These are phyloP conservation scores for Umbelopsis sp. DNA, from an alignment of 192 early-diverging fungal genomes.

Conservation along the genomic window DNA sequence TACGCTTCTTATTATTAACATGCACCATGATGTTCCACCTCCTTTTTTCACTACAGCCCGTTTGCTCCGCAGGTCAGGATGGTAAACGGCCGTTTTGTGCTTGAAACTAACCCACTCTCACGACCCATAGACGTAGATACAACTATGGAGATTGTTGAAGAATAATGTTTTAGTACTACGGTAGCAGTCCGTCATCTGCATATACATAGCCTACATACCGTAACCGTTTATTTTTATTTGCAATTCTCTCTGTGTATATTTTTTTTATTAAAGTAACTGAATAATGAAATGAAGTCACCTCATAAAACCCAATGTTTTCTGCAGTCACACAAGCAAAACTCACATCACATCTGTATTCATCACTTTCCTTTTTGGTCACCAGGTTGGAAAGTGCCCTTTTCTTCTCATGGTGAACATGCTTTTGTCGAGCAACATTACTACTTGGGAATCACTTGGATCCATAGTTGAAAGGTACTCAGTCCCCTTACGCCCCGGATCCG, in stretches of 20 bases:
- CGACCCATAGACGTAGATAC: background rate
- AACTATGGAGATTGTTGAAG: slow-evolving; percentile 3
- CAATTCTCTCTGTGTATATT: too few relatives aligned
- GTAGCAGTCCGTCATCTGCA: background rate
- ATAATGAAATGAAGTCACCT: too few relatives aligned
- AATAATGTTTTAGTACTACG: background rate
- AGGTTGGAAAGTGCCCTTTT: background rate
- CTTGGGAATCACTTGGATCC: slow-evolving; percentile 5
- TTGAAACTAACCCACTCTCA: background rate
- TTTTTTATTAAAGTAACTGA: too few relatives aligned
- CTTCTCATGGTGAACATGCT: slow-evolving; percentile 4
- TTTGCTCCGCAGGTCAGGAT: slow-evolving; percentile 5
- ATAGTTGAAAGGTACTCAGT: slow-evolving; percentile 6
- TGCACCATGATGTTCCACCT: too few relatives aligned
- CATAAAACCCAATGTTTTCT: background rate
- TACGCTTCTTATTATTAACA: background rate
- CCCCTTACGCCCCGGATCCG: slow-evolving; percentile 16
- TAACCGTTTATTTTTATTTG: too few relatives aligned
- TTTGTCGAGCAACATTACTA: slow-evolving; percentile 14
- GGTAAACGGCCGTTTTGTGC: background rate
- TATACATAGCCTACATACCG: background rate
- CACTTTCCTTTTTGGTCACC: background rate
- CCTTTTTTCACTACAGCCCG: background rate
- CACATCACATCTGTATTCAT: background rate
- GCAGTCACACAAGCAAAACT: background rate